Percentiles rank a stretch among this genome's conserved stretches.
phyloP scores from a whole-genome alignment of 345 rosid genomes.

The Eutrema yunnanense region DNA sequence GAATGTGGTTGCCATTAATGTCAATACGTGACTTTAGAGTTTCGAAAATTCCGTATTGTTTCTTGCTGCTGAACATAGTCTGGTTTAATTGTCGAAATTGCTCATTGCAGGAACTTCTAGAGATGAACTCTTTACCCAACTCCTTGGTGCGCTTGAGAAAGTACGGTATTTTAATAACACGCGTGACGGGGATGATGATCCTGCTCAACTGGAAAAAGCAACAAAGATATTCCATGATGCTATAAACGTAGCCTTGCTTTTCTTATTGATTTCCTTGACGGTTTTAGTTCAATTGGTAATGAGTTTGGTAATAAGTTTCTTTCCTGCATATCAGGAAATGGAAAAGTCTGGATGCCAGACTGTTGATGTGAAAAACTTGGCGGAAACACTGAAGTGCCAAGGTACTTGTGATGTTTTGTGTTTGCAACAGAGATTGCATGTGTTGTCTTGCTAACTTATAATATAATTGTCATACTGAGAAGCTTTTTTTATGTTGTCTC shows the following conservation, averaged over 20 bases:
- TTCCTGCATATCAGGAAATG: conserved; percentile 57
- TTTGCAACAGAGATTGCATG: neutral
- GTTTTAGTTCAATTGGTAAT: neutral
- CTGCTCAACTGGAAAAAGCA: conserved; percentile 64
- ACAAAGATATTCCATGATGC: conserved; percentile 67
- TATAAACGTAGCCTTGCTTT: conserved; percentile 39
- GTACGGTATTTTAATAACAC: conserved; percentile 42
- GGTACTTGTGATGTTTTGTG: conserved; percentile 38
- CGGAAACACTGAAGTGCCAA: conserved; percentile 69
- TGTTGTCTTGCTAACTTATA: neutral
- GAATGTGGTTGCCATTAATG: neutral
- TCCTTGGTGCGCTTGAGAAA: conserved; percentile 80
- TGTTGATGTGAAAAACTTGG: conserved; percentile 45
- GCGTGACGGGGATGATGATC: conserved; percentile 63
- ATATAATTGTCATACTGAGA: neutral
- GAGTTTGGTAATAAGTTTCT: neutral
- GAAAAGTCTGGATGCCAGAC: conserved; percentile 54
- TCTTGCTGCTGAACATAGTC: neutral
- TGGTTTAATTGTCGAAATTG: neutral
- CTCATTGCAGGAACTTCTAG: conserved; percentile 46
- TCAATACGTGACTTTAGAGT: neutral
- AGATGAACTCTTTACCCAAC: conserved; percentile 78
- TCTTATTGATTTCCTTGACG: neutral
- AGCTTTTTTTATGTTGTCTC: neutral
- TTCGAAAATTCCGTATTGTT: neutral